These are phyloP conservation scores for Albizia julibrissin DNA, from an alignment of 306 rosid species.

Conservation along the genomic window DNA sequence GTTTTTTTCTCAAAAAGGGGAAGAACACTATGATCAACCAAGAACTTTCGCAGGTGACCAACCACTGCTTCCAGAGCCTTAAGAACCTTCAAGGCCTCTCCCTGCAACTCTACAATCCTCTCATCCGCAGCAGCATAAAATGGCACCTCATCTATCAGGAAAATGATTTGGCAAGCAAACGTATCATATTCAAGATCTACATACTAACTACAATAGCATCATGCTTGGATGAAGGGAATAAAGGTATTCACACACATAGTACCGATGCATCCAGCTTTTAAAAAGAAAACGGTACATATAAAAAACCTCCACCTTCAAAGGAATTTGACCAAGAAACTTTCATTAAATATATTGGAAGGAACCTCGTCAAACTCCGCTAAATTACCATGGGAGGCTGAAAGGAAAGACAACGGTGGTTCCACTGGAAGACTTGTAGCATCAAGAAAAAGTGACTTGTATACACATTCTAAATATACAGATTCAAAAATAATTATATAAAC, in stretches of 20 bases:
- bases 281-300: not conserved
- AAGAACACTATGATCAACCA: conserved; percentile 94
- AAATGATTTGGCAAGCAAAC: conserved; percentile 22
- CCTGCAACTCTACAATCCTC: conserved; percentile 94
- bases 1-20: conserved; percentile 91
- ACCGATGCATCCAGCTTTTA: not conserved
- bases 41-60: conserved; percentile 88
- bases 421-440: not conserved
- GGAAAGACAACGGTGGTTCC: not conserved
- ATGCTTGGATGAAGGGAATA: not conserved
- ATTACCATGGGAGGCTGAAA: no score
- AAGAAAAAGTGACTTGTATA: not conserved
- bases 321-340: not conserved
- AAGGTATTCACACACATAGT: not conserved
- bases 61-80: conserved; percentile 87
- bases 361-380: not conserved
- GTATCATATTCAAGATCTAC: not conserved
- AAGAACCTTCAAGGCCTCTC: conserved; percentile 86
- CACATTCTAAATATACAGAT: not conserved
- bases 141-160: conserved; percentile 79
- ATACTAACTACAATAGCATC: not conserved
- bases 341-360: not conserved
- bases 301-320: not conserved
- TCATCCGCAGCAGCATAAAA: conserved; percentile 85
- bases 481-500: not conserved